Percentiles rank a stretch among this genome's conserved stretches.
These are phyloP conservation scores for Closterium sp. DNA, from an alignment of 139 green algal genomes.

Conservation along the genomic window DNA sequence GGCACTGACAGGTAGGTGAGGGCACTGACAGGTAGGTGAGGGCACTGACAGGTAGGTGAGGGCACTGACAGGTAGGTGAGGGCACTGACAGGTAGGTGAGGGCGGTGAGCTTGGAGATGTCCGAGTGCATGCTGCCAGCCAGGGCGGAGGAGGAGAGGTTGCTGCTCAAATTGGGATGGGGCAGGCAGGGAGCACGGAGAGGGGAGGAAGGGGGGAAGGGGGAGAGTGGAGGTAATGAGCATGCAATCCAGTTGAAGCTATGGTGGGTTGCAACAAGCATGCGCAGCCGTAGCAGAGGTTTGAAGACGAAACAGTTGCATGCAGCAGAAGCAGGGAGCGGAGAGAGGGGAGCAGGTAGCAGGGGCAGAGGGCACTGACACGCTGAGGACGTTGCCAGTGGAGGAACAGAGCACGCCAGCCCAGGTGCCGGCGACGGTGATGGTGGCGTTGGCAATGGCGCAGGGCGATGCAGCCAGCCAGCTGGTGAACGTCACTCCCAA, in stretches of 20 bases:
- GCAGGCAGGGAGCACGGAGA: too few relatives aligned
- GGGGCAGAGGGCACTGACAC: background rate
- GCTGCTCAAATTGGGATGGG: background rate
- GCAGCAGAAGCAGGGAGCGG: background rate
- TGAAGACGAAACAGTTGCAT: too few relatives aligned
- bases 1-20: too few relatives aligned
- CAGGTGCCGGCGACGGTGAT: background rate
- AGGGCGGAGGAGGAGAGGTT: background rate
- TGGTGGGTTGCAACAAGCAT: too few relatives aligned
- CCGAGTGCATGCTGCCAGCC: background rate
- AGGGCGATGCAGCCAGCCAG: background rate
- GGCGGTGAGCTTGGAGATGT: background rate
- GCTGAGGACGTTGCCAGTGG: background rate
- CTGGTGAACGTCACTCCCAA: background rate
- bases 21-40: too few relatives aligned
- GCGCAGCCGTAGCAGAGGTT: too few relatives aligned
- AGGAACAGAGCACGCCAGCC: background rate
- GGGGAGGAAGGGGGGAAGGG: too few relatives aligned
- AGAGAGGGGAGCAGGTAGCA: too few relatives aligned
- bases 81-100: background rate
- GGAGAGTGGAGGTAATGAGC: too few relatives aligned
- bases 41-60: background rate
- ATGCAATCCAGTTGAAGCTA: too few relatives aligned
- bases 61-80: background rate
- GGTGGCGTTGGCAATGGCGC: background rate